Conservation (phyloP, 192 early-diverging fungal genomes). For the Jimgerdemannia flammicorona region DNA sequence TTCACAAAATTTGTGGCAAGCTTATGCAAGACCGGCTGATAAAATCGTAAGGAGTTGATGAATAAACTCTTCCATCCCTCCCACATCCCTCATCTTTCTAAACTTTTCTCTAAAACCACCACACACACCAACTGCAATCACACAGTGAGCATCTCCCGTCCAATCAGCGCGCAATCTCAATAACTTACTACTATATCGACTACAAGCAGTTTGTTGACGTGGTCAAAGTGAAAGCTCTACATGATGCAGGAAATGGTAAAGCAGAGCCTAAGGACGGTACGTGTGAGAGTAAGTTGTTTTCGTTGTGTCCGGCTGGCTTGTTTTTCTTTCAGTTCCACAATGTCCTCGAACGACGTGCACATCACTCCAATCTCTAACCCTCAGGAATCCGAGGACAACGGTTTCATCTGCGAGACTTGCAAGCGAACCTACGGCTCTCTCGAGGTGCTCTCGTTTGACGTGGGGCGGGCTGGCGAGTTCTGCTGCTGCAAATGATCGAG, state of each 20-base stretch:
- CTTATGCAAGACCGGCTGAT: slow-evolving; percentile 75
- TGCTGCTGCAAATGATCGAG: slow-evolving; percentile 61
- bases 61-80: not conserved
- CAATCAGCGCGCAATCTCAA: slow-evolving; percentile 52
- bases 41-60: slow-evolving; percentile 42
- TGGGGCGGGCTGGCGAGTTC: slow-evolving; percentile 33
- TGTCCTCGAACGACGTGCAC: too few relatives aligned
- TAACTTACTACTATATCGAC: slow-evolving; percentile 85
- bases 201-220: slow-evolving; percentile 93
- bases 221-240: slow-evolving; percentile 88
- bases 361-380: too few relatives aligned
- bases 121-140: not conserved
- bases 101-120: not conserved
- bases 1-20: slow-evolving; percentile 76
- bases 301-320: not conserved
- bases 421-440: slow-evolving; percentile 53
- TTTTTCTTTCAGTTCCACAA: not conserved
- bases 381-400: slow-evolving; percentile 66
- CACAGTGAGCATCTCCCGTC: slow-evolving; percentile 49
- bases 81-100: not conserved
- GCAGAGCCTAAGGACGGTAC: slow-evolving; percentile 51
- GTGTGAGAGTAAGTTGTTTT: not conserved
- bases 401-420: slow-evolving; percentile 63
- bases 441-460: slow-evolving; percentile 49
- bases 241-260: slow-evolving; percentile 66